Percentiles rank a stretch among this genome's conserved stretches.
These are phyloP conservation scores for Porphyrellus cyaneotinctus DNA, from an alignment of 768 basidiomycete species.

Conservation along the genomic window DNA sequence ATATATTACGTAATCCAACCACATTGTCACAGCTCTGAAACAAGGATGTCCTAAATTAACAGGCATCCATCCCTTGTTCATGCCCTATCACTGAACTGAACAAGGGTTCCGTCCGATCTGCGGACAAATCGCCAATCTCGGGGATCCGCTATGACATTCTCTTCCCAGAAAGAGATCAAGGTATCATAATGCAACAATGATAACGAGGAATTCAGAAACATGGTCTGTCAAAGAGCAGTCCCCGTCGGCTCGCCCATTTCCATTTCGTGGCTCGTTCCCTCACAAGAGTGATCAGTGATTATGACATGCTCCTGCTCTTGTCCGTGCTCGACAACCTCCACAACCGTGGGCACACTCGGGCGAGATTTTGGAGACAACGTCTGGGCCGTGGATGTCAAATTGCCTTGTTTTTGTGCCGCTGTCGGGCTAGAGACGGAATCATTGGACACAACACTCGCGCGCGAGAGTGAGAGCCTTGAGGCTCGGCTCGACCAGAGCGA, in stretches of 20 bases:
- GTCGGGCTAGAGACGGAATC: constrained; percentile 20
- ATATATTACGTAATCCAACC: constrained; percentile 21
- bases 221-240: constrained; percentile 27
- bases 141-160: background rate
- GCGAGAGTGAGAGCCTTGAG: constrained; percentile 37
- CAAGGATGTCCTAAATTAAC: background rate
- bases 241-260: constrained; percentile 21
- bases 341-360: constrained; percentile 23
- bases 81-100: no score
- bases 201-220: background rate
- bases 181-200: background rate
- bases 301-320: constrained; percentile 13
- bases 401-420: background rate
- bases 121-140: background rate
- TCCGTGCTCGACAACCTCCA: constrained; percentile 23
- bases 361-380: constrained; percentile 12
- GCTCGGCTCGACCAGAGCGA: constrained; percentile 44
- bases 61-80: background rate
- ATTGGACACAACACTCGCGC: constrained; percentile 23
- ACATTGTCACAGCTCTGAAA: background rate
- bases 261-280: constrained; percentile 13
- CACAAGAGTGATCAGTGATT: background rate
- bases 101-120: no score
- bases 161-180: background rate
- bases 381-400: constrained; percentile 1